Percentiles rank a stretch among this genome's conserved stretches.
Evolutionary conservation across 441 rosid species (phyloP).

Genomic region (Dalechampia spathulata): DNA sequence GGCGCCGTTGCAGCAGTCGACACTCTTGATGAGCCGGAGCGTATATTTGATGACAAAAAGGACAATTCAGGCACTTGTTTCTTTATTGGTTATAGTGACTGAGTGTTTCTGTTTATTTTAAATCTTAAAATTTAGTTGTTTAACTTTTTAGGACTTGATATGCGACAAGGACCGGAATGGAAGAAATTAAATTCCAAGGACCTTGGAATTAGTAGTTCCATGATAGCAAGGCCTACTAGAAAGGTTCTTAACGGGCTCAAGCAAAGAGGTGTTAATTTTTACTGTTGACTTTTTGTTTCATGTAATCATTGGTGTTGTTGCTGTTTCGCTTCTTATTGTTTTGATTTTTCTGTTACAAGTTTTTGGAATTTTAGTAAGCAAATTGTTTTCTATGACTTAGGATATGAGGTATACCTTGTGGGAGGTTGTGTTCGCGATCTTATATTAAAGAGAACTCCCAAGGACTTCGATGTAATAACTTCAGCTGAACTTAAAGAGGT

Average conservation of each 20-base stretch:
- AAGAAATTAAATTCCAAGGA: slow-evolving; percentile 52
- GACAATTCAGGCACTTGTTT: slow-evolving; percentile 13
- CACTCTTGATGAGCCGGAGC: slow-evolving; percentile 39
- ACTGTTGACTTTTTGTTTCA: no score
- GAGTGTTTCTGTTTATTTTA: neutral
- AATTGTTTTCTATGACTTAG: no score
- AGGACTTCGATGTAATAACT: slow-evolving; percentile 77
- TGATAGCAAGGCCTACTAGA: slow-evolving; percentile 49
- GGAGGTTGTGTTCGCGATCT: slow-evolving; percentile 96
- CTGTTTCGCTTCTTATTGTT: neutral
- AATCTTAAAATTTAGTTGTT: neutral
- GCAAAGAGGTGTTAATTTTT: slow-evolving; percentile 38
- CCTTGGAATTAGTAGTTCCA: slow-evolving; percentile 57
- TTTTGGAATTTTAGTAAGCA: no score
- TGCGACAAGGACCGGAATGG: slow-evolving; percentile 32
- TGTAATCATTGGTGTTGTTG: no score
- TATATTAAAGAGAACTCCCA: slow-evolving; percentile 58
- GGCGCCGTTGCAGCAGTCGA: slow-evolving; percentile 34
- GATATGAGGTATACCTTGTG: slow-evolving; percentile 73
- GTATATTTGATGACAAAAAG: slow-evolving; percentile 16
- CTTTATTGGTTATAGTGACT: slow-evolving; percentile 7
- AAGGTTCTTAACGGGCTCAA: slow-evolving; percentile 67
- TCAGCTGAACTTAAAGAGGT: slow-evolving; percentile 83
- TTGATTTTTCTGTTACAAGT: neutral
- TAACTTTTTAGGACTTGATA: slow-evolving; percentile 12